Evolutionary conservation across 2,329 filamentous ascomycete species (phyloP).

Genomic region (Ceratocystis huliohia): DNA sequence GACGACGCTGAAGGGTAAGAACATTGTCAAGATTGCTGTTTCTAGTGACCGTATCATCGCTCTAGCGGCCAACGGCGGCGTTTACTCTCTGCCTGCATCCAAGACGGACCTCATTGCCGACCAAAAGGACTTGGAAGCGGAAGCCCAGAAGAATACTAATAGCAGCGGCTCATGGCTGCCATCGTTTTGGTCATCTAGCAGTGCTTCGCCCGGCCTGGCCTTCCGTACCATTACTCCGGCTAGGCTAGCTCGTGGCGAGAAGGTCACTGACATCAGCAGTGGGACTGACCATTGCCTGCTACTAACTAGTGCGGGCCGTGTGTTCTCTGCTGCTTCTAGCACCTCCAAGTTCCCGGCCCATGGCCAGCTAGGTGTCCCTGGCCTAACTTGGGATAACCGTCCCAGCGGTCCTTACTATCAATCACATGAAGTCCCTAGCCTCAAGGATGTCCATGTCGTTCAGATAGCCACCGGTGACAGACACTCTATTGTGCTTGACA

Average conservation of each 20-base stretch:
- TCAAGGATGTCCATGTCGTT: constrained; percentile 60
- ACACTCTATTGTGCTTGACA: constrained; percentile 70
- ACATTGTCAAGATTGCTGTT: constrained; percentile 61
- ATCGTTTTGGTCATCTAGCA: constrained; percentile 44
- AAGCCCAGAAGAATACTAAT: constrained; percentile 29
- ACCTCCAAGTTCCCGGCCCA: constrained; percentile 63
- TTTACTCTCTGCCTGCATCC: constrained; percentile 76
- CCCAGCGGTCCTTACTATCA: constrained; percentile 68
- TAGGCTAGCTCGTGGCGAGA: constrained; percentile 55
- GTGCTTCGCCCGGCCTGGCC: constrained; percentile 37
- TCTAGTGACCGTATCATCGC: constrained; percentile 76
- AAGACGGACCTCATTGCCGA: constrained; percentile 56
- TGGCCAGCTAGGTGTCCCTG: constrained; percentile 79
- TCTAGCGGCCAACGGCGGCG: constrained; percentile 57
- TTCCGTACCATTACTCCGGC: constrained; percentile 61
- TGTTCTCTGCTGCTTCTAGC: constrained; percentile 80
- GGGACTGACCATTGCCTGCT: constrained; percentile 80
- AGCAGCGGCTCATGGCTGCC: constrained; percentile 51
- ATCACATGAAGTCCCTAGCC: constrained; percentile 60
- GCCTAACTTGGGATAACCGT: constrained; percentile 64
- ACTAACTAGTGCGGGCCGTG: constrained; percentile 68
- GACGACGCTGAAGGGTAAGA: constrained; percentile 66
- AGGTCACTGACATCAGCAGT: constrained; percentile 57
- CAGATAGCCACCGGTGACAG: constrained; percentile 75
- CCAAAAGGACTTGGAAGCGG: constrained; percentile 38